A percentile compares a stretch with the other conserved stretches of the same genome.
Evolutionary conservation across 805 yeast species (phyloP).

Genomic region (Cyberlindnera galapagoensis): DNA sequence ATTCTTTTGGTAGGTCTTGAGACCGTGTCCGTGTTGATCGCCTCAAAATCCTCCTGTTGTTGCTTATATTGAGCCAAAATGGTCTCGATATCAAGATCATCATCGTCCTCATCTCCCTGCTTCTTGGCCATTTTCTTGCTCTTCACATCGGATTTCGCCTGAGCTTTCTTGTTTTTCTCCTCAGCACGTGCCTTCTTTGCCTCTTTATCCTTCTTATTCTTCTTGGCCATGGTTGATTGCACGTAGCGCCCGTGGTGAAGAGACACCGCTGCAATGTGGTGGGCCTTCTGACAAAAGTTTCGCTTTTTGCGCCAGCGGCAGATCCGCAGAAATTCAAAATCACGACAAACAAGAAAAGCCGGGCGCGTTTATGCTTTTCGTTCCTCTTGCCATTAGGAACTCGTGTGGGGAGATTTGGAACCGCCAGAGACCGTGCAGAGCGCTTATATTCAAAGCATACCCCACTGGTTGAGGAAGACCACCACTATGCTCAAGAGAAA

Average conservation of each 20-base stretch:
- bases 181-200: slow-evolving; percentile 87
- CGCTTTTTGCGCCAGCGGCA: too few species aligned
- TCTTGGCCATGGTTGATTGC: slow-evolving; percentile 65
- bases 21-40: slow-evolving; percentile 54
- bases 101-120: slow-evolving; percentile 73
- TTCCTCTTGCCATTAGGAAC: too few species aligned
- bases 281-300: too few species aligned
- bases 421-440: too few species aligned
- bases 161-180: slow-evolving; percentile 71
- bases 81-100: slow-evolving; percentile 81
- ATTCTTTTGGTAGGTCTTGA: slow-evolving; percentile 62
- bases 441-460: too few species aligned
- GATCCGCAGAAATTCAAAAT: too few species aligned
- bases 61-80: slow-evolving; percentile 68
- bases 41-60: slow-evolving; percentile 75
- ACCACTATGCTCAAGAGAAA: slow-evolving; percentile 47
- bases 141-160: slow-evolving; percentile 66
- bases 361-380: too few species aligned
- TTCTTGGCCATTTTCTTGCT: slow-evolving; percentile 71
- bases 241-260: too few species aligned
- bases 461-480: too few species aligned
- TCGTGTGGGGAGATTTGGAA: too few species aligned
- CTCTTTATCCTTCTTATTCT: slow-evolving; percentile 73
- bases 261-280: too few species aligned
- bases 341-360: too few species aligned